A percentile compares a stretch with the other conserved stretches of the same genome.
Conservation (phyloP, 192 early-diverging fungal genomes). For the Globomyces pollinis-pini region DNA sequence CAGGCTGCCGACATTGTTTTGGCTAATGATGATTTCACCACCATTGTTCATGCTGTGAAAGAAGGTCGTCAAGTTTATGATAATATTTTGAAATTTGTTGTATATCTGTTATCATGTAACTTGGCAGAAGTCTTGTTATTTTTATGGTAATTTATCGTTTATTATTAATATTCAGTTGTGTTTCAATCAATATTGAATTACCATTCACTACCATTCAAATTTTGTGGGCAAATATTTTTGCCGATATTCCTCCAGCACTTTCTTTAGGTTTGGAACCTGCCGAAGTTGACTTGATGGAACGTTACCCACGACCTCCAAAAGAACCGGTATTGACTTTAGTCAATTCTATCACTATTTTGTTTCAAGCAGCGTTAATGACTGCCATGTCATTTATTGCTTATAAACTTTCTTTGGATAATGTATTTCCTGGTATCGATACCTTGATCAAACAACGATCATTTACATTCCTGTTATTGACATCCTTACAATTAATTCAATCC, state of each 20-base stretch:
- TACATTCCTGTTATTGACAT: conserved; percentile 75
- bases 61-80: conserved; percentile 94
- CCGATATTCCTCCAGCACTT: conserved; percentile 93
- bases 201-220: conserved; percentile 93
- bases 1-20: conserved; percentile 97
- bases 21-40: conserved; percentile 91
- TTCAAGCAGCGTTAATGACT: conserved; percentile 67
- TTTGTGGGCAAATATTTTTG: conserved; percentile 96
- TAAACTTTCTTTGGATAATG: conserved; percentile 16
- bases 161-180: conserved; percentile 30
- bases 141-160: conserved; percentile 50
- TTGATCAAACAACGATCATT: conserved; percentile 42
- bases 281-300: conserved; percentile 78
- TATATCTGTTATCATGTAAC: conserved; percentile 91
- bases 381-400: conserved; percentile 44
- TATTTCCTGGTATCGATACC: conserved; percentile 13
- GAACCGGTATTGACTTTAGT: conserved; percentile 63
- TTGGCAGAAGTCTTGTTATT: conserved; percentile 90
- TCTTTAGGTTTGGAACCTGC: conserved; percentile 84
- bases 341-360: conserved; percentile 55
- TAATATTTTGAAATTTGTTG: conserved; percentile 96
- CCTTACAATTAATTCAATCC: conserved; percentile 79
- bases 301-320: conserved; percentile 68
- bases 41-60: conserved; percentile 86
- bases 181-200: conserved; percentile 65